Evolutionary conservation across 305 asterid genomes (phyloP), one percentile per base, ranked within the genome.

Genomic region (Solanum hybrid): DNA sequence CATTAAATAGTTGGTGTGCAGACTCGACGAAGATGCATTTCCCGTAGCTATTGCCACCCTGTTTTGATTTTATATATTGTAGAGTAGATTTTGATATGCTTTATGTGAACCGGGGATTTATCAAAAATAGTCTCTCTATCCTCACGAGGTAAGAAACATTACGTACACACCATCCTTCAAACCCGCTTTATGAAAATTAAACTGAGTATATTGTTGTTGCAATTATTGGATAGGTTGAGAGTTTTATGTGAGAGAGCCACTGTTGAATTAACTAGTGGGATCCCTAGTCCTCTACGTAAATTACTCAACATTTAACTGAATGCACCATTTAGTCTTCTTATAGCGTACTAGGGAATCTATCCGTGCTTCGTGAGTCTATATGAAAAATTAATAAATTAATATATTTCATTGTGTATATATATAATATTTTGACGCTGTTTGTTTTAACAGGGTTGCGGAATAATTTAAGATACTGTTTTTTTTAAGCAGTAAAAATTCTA

Each of bases 1-100:
- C 93, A 42, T 92, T 91, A 27, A 93, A 93, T 91, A 91, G 88
- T 31, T 87, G 92, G 73, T 90, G 95, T 6, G 95, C 93, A 0
- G 75, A 24, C 13, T 32, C 36, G 51, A 92, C 10, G 15, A 93
- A 91, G 22, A 90, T 42, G 10, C 94, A 91, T 86, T 93, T 93
- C 0, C 92, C 93, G 4, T 93, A 92, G 19, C 7, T 45, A 45
- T 2, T 45, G 60, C 60, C 3, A 2, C 64, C 64, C 1, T 45
- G 22, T 45, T 45, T 45, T 45, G 64, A 45, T 45, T 45, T 2
- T 45, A 45, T 45, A 45, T 45, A 45, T 14, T 14, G 64, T 45
- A 45, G 64, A 45, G 64, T 45, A 45, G 64, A 45, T 45, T 45
- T 45, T 45, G 22, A 45, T 45, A 2, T 45, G 64, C 64, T 45